A percentile compares a stretch with the other conserved stretches of the same genome.
Conservation (phyloP, 768 basidiomycete species). For the Naematelia encephala region DNA sequence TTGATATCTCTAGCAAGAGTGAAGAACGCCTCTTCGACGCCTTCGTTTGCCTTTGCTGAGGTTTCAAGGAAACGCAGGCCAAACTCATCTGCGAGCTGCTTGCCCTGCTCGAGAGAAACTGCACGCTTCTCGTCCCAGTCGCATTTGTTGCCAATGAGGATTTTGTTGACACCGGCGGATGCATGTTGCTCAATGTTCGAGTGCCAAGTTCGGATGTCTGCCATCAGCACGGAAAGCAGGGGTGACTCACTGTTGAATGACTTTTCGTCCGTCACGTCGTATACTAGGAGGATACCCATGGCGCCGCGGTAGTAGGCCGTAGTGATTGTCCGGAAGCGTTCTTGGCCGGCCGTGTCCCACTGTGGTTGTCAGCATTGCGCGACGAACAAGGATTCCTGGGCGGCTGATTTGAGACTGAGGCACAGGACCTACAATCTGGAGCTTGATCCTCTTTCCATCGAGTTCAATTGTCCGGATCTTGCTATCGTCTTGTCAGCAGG, state of each 20-base stretch:
- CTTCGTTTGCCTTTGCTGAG: conserved; percentile 92
- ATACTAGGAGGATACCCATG: conserved; percentile 98
- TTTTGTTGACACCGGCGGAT: conserved; percentile 98
- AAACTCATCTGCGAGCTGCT: conserved; percentile 84
- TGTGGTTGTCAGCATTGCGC: conserved; percentile 51
- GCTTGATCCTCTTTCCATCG: conserved; percentile 95
- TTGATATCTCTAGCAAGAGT: conserved; percentile 95
- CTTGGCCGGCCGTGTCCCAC: conserved; percentile 99
- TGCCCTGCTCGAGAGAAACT: conserved; percentile 86
- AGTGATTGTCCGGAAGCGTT: conserved; percentile 94
- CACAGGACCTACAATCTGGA: conserved; percentile 95
- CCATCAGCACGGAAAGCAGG: conserved; percentile 4
- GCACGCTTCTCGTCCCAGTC: conserved; percentile 96
- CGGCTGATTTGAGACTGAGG: conserved; percentile 3
- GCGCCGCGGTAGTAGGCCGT: conserved; percentile 99
- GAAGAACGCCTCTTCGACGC: conserved; percentile 98
- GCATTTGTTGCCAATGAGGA: conserved; percentile 97
- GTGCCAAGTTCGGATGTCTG: conserved; percentile 98
- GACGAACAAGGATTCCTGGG: not conserved
- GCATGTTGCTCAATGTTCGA: conserved; percentile 97
- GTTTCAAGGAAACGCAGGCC: conserved; percentile 98
- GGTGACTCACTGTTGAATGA: conserved; percentile 86
- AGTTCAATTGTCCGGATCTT: conserved; percentile 96
- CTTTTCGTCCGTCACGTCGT: conserved; percentile 79
- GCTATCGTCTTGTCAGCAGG: conserved; percentile 8